Conservation (phyloP, 805 yeast species). For the Maudiozyma bulderi region DNA sequence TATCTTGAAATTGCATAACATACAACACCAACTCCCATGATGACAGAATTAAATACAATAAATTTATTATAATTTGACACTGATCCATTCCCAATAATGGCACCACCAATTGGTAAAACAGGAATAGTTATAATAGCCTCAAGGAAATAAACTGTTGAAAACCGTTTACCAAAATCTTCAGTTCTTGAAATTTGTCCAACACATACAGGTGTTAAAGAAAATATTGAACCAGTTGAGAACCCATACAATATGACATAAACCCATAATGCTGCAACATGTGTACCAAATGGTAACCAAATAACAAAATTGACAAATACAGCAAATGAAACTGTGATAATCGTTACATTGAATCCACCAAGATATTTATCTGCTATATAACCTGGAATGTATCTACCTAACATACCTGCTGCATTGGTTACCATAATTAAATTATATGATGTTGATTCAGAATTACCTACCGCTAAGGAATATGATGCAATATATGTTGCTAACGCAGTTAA, state of each 20-base stretch:
- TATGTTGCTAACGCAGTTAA: constrained; percentile 40
- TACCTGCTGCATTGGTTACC: constrained; percentile 37
- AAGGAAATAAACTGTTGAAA: constrained; percentile 48
- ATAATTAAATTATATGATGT: constrained; percentile 40
- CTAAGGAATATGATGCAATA: constrained; percentile 44
- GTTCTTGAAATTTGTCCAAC: constrained; percentile 49
- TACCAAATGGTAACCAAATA: constrained; percentile 38
- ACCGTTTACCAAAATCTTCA: constrained; percentile 45
- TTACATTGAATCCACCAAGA: constrained; percentile 45
- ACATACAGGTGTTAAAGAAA: constrained; percentile 51
- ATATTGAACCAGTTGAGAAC: constrained; percentile 44
- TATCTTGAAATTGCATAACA: constrained; percentile 35
- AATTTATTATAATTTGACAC: constrained; percentile 33
- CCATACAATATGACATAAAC: constrained; percentile 45
- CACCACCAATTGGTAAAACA: constrained; percentile 43
- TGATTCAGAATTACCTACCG: constrained; percentile 36
- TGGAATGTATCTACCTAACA: constrained; percentile 37
- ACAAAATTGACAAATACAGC: constrained; percentile 30
- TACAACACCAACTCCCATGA: constrained; percentile 31
- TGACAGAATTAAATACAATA: constrained; percentile 35
- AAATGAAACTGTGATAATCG: constrained; percentile 29
- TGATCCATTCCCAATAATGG: constrained; percentile 32
- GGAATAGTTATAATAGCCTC: constrained; percentile 43
- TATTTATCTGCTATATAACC: constrained; percentile 36
- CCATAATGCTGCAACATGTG: constrained; percentile 29